Conservation (phyloP, 129 eudicot genomes). For the Glebionis coronaria region DNA sequence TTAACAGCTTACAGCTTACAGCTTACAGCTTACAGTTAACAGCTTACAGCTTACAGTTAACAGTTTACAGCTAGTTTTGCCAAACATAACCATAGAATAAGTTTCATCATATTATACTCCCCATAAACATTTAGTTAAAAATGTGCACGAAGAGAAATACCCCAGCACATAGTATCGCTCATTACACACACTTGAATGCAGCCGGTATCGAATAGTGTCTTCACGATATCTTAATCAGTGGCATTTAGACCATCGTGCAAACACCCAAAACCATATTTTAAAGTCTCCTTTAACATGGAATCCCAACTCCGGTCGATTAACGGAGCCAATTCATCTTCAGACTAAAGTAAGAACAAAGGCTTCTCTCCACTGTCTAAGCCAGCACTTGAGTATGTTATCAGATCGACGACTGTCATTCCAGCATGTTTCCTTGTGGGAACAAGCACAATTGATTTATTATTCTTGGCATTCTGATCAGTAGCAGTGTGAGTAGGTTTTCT, state of each 20-base stretch:
- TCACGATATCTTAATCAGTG: slow-evolving; percentile 83
- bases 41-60: too few relatives aligned
- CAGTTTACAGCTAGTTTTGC: too few relatives aligned
- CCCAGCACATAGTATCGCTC: slow-evolving; percentile 96
- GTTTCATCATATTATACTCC: too few relatives aligned
- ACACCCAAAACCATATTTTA: slow-evolving; percentile 82
- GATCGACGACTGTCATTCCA: slow-evolving; percentile 75
- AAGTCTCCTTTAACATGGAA: slow-evolving; percentile 72
- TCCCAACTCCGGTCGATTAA: slow-evolving; percentile 55
- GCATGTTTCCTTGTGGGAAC: slow-evolving; percentile 92
- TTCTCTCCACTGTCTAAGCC: slow-evolving; percentile 52
- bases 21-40: too few relatives aligned
- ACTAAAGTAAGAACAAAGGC: slow-evolving; percentile 56
- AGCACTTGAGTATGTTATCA: slow-evolving; percentile 72
- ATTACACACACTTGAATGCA: slow-evolving; percentile 89
- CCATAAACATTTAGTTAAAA: slow-evolving; percentile 96
- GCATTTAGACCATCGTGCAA: slow-evolving; percentile 74
- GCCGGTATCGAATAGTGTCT: slow-evolving; percentile 76
- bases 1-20: too few relatives aligned
- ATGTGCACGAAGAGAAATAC: slow-evolving; percentile 76
- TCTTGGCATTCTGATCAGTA: slow-evolving; percentile 75
- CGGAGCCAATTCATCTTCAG: slow-evolving; percentile 56
- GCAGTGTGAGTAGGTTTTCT: slow-evolving; percentile 85
- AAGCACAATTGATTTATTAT: slow-evolving; percentile 68
- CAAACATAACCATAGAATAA: too few relatives aligned